phyloP scores from a whole-genome alignment of 78 protist species.

The Bigelowiella natans region DNA sequence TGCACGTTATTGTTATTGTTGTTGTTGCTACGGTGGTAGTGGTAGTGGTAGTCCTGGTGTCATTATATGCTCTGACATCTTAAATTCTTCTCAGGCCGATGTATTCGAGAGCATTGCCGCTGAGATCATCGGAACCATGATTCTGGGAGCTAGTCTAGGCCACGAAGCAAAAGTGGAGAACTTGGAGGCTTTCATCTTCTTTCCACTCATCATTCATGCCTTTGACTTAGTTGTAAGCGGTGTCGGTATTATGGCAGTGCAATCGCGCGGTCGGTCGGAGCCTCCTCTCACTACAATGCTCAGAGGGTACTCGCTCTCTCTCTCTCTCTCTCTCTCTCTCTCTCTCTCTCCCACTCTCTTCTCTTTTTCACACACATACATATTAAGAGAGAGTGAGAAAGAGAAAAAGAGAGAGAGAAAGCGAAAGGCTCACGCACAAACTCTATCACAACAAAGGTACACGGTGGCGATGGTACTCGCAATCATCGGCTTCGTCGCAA shows the following conservation, averaged over 20 bases:
- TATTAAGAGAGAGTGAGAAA: no score
- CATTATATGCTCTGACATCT: no score
- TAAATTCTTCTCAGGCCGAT: no score
- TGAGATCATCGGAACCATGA: conserved; percentile 64
- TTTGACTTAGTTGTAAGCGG: conserved; percentile 26
- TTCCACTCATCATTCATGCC: conserved; percentile 41
- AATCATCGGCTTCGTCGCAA: neutral
- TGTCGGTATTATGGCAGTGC: neutral
- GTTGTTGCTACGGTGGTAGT: no score
- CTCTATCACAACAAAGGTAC: conserved; percentile 1
- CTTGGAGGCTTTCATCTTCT: conserved; percentile 27
- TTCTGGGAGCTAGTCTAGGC: conserved; percentile 39
- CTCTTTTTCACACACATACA: no score
- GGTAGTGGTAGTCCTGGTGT: no score
- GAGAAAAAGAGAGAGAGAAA: no score
- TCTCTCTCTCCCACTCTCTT: no score
- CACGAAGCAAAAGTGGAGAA: conserved; percentile 5
- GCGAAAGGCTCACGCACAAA: neutral
- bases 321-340: neutral
- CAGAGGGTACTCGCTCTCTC: conserved; percentile 25
- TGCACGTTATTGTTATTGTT: no score
- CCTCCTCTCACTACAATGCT: conserved; percentile 3
- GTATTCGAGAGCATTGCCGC: conserved; percentile 68
- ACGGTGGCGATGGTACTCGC: neutral
- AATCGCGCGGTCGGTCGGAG: neutral